Conservation (phyloP, 2,329 filamentous ascomycete species). For the Botrytis pseudocinerea region DNA sequence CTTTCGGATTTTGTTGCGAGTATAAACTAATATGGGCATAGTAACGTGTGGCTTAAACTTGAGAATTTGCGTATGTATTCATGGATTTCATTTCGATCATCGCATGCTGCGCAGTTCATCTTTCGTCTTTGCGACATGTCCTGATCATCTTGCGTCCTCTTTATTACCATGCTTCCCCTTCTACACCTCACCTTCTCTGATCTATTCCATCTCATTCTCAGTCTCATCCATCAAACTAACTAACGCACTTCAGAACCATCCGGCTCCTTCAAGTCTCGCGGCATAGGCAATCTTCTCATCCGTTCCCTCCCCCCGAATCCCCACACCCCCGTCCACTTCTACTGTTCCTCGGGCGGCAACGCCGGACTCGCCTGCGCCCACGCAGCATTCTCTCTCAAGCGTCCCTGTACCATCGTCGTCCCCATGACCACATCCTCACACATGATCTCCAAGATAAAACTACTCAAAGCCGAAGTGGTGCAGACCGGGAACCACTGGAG, state of each 20-base stretch:
- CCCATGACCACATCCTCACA: constrained; percentile 60
- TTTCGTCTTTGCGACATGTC: constrained; percentile 48
- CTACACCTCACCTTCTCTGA: background rate
- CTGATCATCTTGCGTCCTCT: constrained; percentile 40
- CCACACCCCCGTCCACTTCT: constrained; percentile 62
- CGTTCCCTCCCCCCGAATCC: constrained; percentile 41
- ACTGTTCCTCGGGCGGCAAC: constrained; percentile 78
- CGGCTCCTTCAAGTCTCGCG: constrained; percentile 81
- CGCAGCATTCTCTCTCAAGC: constrained; percentile 63
- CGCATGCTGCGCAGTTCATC: background rate
- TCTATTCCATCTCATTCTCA: background rate
- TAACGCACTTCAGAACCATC: constrained; percentile 23
- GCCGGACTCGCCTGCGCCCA: constrained; percentile 80
- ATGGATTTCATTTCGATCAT: background rate
- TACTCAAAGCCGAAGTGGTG: constrained; percentile 68
- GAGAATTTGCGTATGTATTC: constrained; percentile 50
- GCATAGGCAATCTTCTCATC: constrained; percentile 70
- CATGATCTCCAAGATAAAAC: constrained; percentile 71
- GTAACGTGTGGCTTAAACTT: constrained; percentile 76
- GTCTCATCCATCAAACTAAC: background rate
- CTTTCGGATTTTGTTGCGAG: background rate
- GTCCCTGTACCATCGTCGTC: constrained; percentile 44
- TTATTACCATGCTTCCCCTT: background rate
- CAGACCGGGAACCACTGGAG: constrained; percentile 67
- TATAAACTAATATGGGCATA: constrained; percentile 15